Evolutionary conservation across 2,329 filamentous ascomycete genomes (phyloP), one percentile per base, ranked within the genome.

Genomic region (Dactylellina leptospora): DNA sequence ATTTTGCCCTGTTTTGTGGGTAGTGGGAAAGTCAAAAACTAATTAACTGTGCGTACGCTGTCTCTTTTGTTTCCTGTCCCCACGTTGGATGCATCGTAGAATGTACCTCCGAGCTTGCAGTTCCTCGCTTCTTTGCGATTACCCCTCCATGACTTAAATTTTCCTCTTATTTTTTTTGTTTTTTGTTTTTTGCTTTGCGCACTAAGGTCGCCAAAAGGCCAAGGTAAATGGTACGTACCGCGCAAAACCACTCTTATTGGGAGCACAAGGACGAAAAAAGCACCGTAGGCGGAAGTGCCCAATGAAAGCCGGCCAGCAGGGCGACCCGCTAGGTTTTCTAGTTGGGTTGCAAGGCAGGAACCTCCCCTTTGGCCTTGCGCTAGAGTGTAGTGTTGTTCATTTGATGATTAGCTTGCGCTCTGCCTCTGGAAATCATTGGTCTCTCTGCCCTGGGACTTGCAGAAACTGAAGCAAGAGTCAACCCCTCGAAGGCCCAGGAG

Each of bases 331-430:
- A 63, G 48, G 45, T 33, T 63, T 38, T 58, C 48, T 63, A 51
- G 56, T 72, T 58, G 59, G 53, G 44, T 72, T 64, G 47, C 45
- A 64, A 64, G 59, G 59, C 55, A 50, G 51, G 68, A 59, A 72
- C 53, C n/a, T 71, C 66, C 58, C 58, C 47, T 72, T 50, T 71
- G 53, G 45, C 59, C 47, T 36, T 64, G 53, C 68, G 59, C 68
- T 72, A 64, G 68, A 62, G 58, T 54, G 64, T 55, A 61, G 68
- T 64, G 66, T 71, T 71, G 66, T 72, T 54, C 68, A 61, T 40
- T 23, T n/a, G 13, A 40, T 40, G 13, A 60, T 72, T 64, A 72
- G 68, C 68, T 58, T 60, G 59, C 53, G 59, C n/a, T n/a, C 68
- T 64, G 53, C 64, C 54, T 72, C 45, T 45, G 33, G 48, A 60